These are phyloP conservation scores for Marchantia polymorpha DNA, from an alignment of 225 moss, liverwort and hornwort species.

Conservation along the genomic window DNA sequence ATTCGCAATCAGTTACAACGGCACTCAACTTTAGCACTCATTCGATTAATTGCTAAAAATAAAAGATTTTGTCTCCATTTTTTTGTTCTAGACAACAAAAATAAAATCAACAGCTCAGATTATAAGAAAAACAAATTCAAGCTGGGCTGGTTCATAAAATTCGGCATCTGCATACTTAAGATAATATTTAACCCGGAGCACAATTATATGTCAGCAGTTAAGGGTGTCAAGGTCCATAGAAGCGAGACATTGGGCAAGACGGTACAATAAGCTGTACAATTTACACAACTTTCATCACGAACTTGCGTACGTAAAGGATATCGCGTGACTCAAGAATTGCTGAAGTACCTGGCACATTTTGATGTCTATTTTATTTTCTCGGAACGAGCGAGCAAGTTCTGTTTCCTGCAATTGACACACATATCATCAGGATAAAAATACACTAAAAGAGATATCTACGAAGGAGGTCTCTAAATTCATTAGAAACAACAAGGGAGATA, in stretches of 20 bases:
- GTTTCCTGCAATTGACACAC: constrained; percentile 48
- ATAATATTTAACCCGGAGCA: no score
- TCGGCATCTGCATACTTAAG: no score
- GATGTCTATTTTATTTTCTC: constrained; percentile 66
- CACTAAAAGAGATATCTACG: not conserved
- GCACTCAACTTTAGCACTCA: not conserved
- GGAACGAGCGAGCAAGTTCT: constrained; percentile 68
- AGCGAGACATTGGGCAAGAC: no score
- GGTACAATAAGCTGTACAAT: not conserved
- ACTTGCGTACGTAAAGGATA: not conserved
- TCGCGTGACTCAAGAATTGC: not conserved
- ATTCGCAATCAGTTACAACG: no score
- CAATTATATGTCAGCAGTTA: no score
- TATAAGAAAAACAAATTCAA: no score
- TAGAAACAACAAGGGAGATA: not conserved
- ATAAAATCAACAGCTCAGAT: not conserved
- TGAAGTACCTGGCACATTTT: constrained; percentile 70
- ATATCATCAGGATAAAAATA: not conserved
- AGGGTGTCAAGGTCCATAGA: no score
- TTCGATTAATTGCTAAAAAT: not conserved
- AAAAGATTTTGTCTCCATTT: not conserved
- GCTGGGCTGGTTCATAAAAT: no score
- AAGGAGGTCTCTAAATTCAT: not conserved
- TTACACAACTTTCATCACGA: not conserved
- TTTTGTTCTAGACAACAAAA: not conserved